Percentiles rank a stretch among this genome's conserved stretches.
Conservation (phyloP, 805 yeast genomes). For the Candida anglica region DNA sequence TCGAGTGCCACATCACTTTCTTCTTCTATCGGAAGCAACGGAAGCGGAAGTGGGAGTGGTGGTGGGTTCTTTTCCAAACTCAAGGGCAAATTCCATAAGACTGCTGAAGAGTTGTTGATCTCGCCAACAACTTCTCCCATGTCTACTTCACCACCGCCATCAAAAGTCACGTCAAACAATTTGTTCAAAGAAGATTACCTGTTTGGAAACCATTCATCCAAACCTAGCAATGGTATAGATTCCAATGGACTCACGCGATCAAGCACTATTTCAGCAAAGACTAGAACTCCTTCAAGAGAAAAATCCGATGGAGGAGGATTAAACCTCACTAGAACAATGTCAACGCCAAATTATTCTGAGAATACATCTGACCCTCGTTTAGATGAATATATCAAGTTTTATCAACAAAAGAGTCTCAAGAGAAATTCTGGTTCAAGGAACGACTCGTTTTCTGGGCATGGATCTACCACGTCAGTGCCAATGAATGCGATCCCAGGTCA, state of each 20-base stretch:
- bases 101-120: constrained; percentile 8
- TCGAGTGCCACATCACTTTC: constrained; percentile 12
- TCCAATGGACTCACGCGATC: constrained; percentile 2
- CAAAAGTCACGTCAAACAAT: background rate
- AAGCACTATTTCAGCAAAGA: background rate
- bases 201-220: no score
- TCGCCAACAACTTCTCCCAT: constrained; percentile 5
- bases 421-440: constrained; percentile 3
- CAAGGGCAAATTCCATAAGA: constrained; percentile 28
- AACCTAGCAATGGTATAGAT: no score
- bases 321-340: constrained; percentile 9
- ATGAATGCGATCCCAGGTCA: constrained; percentile 3
- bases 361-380: constrained; percentile 25
- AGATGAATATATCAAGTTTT: constrained; percentile 33
- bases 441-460: constrained; percentile 1
- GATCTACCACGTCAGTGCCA: background rate
- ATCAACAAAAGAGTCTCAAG: constrained; percentile 15
- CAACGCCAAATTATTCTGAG: constrained; percentile 7
- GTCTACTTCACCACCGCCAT: constrained; percentile 3
- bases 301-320: constrained; percentile 1
- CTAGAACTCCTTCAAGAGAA: background rate
- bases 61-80: constrained; percentile 32
- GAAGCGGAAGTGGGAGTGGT: constrained; percentile 9
- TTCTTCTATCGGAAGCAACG: constrained; percentile 11
- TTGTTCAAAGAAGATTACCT: constrained; percentile 16